A percentile compares a stretch with the other conserved stretches of the same genome.
phyloP scores from a whole-genome alignment of 2,329 filamentous ascomycete species.

The Neoscytalidium dimidiatum region DNA sequence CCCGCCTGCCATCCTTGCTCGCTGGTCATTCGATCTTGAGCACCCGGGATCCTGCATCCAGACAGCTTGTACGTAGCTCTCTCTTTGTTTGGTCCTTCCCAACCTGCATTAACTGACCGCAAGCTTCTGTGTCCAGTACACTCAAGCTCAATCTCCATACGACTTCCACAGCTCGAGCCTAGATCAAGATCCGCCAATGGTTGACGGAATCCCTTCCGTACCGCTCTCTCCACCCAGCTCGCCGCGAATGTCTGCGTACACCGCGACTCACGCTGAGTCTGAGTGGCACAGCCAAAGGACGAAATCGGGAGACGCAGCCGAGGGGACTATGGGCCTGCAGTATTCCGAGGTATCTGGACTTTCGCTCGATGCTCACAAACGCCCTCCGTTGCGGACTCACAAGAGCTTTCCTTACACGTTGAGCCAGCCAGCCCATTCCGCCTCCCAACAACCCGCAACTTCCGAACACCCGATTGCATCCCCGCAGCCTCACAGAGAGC shows the following conservation, averaged over 20 bases:
- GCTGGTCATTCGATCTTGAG: conserved; percentile 20
- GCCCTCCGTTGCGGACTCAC: conserved; percentile 44
- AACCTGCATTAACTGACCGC: conserved; percentile 15
- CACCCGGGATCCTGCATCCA: conserved; percentile 17
- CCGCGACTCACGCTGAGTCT: conserved; percentile 44
- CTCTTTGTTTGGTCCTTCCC: conserved; percentile 15
- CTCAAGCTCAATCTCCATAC: conserved; percentile 10
- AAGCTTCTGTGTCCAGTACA: conserved; percentile 13
- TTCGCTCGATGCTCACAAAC: conserved; percentile 36
- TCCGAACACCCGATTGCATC: conserved; percentile 23
- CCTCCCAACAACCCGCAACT: conserved; percentile 28
- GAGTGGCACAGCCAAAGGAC: conserved; percentile 45
- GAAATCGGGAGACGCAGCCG: conserved; percentile 36
- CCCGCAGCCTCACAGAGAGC: conserved; percentile 30
- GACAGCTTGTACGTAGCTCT: conserved; percentile 16
- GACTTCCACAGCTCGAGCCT: background rate
- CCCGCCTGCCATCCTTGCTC: conserved; percentile 18
- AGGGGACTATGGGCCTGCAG: conserved; percentile 41
- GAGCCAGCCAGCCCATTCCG: conserved; percentile 38
- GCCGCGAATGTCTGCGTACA: conserved; percentile 53
- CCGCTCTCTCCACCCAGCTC: conserved; percentile 53
- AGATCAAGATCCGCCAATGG: conserved; percentile 31
- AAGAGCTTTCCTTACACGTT: conserved; percentile 48
- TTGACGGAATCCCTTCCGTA: conserved; percentile 48
- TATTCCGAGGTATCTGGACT: conserved; percentile 38